Conservation (phyloP, 352 stramenopile genomes). For the Phytophthora sansomeana region DNA sequence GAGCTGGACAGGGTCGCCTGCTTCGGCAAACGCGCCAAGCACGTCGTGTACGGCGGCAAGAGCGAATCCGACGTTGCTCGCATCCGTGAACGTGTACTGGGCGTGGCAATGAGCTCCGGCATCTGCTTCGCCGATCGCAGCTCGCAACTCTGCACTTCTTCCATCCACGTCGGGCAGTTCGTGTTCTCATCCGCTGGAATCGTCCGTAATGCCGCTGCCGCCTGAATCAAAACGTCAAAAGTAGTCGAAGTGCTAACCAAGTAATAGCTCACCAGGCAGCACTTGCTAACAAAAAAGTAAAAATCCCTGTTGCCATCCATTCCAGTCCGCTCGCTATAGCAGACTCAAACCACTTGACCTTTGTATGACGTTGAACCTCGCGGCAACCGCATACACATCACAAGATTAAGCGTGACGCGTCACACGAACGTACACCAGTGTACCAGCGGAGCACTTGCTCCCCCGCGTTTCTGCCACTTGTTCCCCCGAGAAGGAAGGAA, state of each 20-base stretch:
- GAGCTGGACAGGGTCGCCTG: constrained; percentile 11
- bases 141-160: too few relatives aligned
- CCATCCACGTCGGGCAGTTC: neutral
- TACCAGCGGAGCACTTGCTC: too few relatives aligned
- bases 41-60: constrained; percentile 10
- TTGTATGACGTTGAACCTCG: too few relatives aligned
- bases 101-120: neutral
- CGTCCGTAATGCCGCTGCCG: neutral
- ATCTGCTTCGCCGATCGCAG: neutral
- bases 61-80: too few relatives aligned
- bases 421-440: constrained; percentile 53
- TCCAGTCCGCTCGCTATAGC: too few relatives aligned
- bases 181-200: neutral
- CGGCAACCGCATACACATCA: constrained; percentile 36
- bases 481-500: constrained; percentile 21
- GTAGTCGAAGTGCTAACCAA: too few relatives aligned
- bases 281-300: too few relatives aligned
- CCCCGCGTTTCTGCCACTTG: too few relatives aligned
- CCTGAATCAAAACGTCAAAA: too few relatives aligned
- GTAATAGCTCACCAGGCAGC: too few relatives aligned
- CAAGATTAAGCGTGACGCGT: constrained; percentile 49
- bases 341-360: too few relatives aligned
- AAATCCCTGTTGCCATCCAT: too few relatives aligned
- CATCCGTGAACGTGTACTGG: neutral
- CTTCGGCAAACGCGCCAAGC: constrained; percentile 5